A percentile compares a stretch with the other conserved stretches of the same genome.
Evolutionary conservation across 768 basidiomycete genomes (phyloP).

Genomic region (Auricularia cornea): DNA sequence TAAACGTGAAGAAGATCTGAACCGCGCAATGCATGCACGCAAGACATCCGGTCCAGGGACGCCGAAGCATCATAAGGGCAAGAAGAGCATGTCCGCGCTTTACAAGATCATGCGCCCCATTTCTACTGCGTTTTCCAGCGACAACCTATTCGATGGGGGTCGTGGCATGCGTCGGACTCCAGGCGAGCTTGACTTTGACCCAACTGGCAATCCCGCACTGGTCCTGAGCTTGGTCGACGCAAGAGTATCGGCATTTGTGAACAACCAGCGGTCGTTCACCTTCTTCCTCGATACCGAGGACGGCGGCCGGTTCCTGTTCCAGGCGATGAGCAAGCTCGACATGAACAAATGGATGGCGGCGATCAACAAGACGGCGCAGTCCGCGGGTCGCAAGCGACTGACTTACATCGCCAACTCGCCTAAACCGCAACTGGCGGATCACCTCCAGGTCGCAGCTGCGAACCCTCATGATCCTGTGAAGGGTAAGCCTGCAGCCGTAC

Average conservation of each 20-base stretch:
- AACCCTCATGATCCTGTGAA: constrained; percentile 62
- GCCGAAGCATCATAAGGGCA: constrained; percentile 73
- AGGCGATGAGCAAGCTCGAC: constrained; percentile 61
- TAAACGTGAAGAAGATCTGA: constrained; percentile 65
- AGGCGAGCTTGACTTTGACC: constrained; percentile 65
- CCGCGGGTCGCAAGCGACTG: constrained; percentile 66
- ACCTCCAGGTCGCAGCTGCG: constrained; percentile 54
- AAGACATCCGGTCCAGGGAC: constrained; percentile 34
- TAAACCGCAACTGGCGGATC: constrained; percentile 67
- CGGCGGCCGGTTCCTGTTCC: constrained; percentile 74
- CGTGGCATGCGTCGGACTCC: constrained; percentile 45
- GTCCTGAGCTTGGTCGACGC: constrained; percentile 71
- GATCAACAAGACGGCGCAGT: constrained; percentile 60
- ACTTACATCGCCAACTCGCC: constrained; percentile 73
- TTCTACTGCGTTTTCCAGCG: constrained; percentile 74
- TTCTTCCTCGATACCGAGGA: constrained; percentile 83
- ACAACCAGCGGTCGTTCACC: constrained; percentile 73
- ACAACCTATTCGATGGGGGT: constrained; percentile 36
- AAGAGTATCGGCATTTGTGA: constrained; percentile 59
- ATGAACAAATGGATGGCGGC: constrained; percentile 73
- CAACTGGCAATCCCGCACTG: constrained; percentile 65
- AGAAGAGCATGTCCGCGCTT: constrained; percentile 80
- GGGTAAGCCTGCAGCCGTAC: constrained; percentile 39
- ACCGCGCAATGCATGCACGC: constrained; percentile 56
- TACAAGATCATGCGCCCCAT: constrained; percentile 84